A percentile compares a stretch with the other conserved stretches of the same genome.
Conservation (phyloP, 768 basidiomycete genomes). For the Clitopilus hobsonii region DNA sequence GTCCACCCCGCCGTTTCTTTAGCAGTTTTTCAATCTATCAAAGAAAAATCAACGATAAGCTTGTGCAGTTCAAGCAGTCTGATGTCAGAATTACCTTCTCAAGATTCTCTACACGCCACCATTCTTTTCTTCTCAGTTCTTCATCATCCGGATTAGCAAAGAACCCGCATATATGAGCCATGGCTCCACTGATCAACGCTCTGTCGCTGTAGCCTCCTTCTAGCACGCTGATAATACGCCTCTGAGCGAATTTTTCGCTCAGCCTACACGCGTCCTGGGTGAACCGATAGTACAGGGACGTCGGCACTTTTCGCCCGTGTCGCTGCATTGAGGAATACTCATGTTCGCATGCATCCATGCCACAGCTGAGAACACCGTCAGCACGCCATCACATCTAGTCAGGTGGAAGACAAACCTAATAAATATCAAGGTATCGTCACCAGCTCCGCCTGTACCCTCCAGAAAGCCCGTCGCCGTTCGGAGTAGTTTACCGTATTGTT, state of each 20-base stretch:
- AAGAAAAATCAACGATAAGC: background rate
- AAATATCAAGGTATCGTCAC: conserved; percentile 74
- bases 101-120: conserved; percentile 68
- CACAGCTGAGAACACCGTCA: conserved; percentile 52
- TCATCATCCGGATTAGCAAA: conserved; percentile 28
- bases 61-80: background rate
- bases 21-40: conserved; percentile 59
- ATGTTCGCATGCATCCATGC: conserved; percentile 93
- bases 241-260: conserved; percentile 58
- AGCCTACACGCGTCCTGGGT: conserved; percentile 65
- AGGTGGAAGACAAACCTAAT: conserved; percentile 57
- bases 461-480: conserved; percentile 69
- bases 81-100: conserved; percentile 37
- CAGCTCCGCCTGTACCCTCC: conserved; percentile 55
- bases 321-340: conserved; percentile 90
- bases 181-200: conserved; percentile 76
- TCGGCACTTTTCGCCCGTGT: conserved; percentile 85
- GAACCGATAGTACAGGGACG: conserved; percentile 82
- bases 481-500: conserved; percentile 58
- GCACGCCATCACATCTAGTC: background rate
- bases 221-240: conserved; percentile 80
- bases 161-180: conserved; percentile 79
- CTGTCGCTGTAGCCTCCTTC: conserved; percentile 96
- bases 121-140: conserved; percentile 37
- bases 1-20: conserved; percentile 54